Base-by-base conservation (phyloP, 2,329 filamentous ascomycete species). In the Podosphaera fusca region DNA sequence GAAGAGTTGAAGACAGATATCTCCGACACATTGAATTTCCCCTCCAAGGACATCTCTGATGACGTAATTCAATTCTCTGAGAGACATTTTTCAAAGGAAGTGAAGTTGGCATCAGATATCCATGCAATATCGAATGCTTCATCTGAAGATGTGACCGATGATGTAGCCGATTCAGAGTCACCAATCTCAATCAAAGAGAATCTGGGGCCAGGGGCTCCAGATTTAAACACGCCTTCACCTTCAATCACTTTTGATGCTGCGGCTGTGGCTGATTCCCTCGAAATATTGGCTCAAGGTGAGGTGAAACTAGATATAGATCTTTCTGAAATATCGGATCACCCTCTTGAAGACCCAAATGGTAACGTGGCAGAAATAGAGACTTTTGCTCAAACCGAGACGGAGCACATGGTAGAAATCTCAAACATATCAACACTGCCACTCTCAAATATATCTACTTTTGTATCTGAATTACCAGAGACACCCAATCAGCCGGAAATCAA, bases 21-120 rank as follows among this genome's bases (percentile, higher is more conserved):
- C n/a, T 58, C 61, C 53, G 75, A 79, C 10, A 12, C 3, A 7
- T 42, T 7, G 5, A 42, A 4, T 42, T 14, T 14, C 3, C 38
- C 38, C 10, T 12, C 5, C 38, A 7, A 8, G 9, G 10, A 42
- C 3, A 6, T 42, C 3, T 42, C 35, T 38, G 35, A 38, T 10
- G 35, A 12, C n/a, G 10, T 42, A 14, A 14, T 42, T 42, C 9
- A 42, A 14, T 14, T 14, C n/a, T 42, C 10, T 6, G n/a, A 42
- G 38, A 12, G 10, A 14, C 38, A 12, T 12, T 12, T 12, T 42
- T 14, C 10, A 42, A 42, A 12, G 4, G 38, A 42, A 7, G 38
- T 7, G 10, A 12, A 42, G 10, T 12, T 42, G 10, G 38, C 4
- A 12, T 12, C 38, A 12, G n/a, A 6, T 2, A 4, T 12, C 38